phyloP scores from a whole-genome alignment of 2,329 filamentous ascomycete genomes.

The Curvularia eragrostidis region DNA sequence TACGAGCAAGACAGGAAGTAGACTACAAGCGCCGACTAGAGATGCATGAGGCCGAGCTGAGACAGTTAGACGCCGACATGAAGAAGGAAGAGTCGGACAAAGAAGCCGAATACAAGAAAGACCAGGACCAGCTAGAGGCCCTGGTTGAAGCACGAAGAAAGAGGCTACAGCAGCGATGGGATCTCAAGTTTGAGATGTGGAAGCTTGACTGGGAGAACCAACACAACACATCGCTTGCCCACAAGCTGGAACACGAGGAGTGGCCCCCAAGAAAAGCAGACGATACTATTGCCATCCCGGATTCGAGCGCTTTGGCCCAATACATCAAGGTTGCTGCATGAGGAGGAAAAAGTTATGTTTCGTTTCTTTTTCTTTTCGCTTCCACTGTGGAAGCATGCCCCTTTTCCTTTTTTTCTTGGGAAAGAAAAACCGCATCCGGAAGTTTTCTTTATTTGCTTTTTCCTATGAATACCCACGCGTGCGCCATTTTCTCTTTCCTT shows the following conservation, averaged over 20 bases:
- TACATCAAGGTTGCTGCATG: slow-evolving; percentile 24
- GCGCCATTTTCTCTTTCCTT: background rate
- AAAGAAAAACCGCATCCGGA: background rate
- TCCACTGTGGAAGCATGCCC: background rate
- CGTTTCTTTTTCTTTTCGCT: background rate
- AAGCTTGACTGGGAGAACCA: slow-evolving; percentile 46
- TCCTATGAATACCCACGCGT: background rate
- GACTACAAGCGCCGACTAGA: slow-evolving; percentile 46
- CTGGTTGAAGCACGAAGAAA: slow-evolving; percentile 43
- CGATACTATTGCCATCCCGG: slow-evolving; percentile 23
- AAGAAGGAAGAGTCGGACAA: slow-evolving; percentile 44
- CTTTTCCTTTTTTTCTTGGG: background rate
- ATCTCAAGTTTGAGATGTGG: slow-evolving; percentile 51
- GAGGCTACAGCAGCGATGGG: slow-evolving; percentile 48
- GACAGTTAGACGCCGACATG: slow-evolving; percentile 44
- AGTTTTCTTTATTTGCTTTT: background rate
- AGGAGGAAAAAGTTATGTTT: background rate
- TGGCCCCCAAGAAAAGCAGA: slow-evolving; percentile 37
- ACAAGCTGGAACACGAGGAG: slow-evolving; percentile 36
- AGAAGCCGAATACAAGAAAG: slow-evolving; percentile 43
- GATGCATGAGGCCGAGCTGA: slow-evolving; percentile 51
- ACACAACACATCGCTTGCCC: slow-evolving; percentile 27
- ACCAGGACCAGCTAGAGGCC: slow-evolving; percentile 44
- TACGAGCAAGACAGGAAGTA: slow-evolving; percentile 54
- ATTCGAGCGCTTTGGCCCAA: slow-evolving; percentile 31